Evolutionary conservation across 345 rosid genomes (phyloP), one percentile per base, ranked within the genome.

Genomic region (Sonneratia caseolaris): DNA sequence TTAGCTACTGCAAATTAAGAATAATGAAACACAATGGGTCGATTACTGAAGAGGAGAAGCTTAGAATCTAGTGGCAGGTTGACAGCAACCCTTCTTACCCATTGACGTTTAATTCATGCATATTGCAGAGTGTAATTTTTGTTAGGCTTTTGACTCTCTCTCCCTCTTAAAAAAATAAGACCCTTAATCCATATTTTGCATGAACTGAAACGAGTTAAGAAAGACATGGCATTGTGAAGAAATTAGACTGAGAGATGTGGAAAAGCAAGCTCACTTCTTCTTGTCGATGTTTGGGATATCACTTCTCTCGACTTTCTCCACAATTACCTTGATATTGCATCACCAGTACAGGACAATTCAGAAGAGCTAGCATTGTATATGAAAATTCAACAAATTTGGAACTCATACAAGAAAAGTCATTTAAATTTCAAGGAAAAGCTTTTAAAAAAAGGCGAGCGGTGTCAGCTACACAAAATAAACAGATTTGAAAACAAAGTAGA

Each of bases 281-380:
- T 93, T 93, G 76, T 93, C 98, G 68, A 93, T 91, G 80, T 86
- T 87, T 32, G 97, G 97, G 79, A 93, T 89, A 68, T 93, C 98
- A 69, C 96, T 93, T 83, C 89, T 82, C 84, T 93, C 98, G 14
- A 92, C 97, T 86, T 91, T 89, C 86, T 93, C 98, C 76, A 93
- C 98, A 61, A 93, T 91, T 79, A 93, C 98, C 98, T 92, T 59
- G 43, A 21, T 27, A 78, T 49, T 65, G 45, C 74, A 72, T 7
- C 14, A 76, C 16, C 32, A 27, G 32, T 27, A 27, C 32, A 27
- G 32, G 32, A 27, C 32, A 27, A 27, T 27, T 27, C 32, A 27
- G 32, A 27, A 27, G 32, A 27, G 32, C 32, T 27, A 27, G 32
- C 32, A 27, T 27, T 27, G 32, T 27, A 27, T 27, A 27, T 27